Evolutionary conservation across 2,329 filamentous ascomycete species (phyloP).

Genomic region (Ceratocystis papillata): DNA sequence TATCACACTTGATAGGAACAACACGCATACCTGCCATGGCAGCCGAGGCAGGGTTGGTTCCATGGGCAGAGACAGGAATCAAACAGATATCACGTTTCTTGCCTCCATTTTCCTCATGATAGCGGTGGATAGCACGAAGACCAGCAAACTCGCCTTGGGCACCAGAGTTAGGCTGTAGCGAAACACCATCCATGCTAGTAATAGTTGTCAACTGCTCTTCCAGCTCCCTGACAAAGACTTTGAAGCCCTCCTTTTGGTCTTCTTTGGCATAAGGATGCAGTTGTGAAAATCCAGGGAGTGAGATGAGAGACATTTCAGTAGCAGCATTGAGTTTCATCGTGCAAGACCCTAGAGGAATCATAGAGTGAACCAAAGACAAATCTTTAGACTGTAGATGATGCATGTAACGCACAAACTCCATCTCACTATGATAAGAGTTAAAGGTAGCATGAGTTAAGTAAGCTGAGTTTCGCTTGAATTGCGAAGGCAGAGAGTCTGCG

Average conservation of each 20-base stretch:
- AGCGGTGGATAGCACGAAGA: conserved; percentile 77
- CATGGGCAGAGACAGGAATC: conserved; percentile 89
- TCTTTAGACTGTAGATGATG: conserved; percentile 89
- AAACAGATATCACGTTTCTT: conserved; percentile 81
- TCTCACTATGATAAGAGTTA: conserved; percentile 91
- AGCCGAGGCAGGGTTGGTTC: conserved; percentile 89
- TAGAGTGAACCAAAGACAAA: conserved; percentile 84
- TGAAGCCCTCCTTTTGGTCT: conserved; percentile 56
- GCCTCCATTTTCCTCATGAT: conserved; percentile 55
- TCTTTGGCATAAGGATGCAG: conserved; percentile 70
- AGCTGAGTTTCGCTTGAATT: conserved; percentile 57
- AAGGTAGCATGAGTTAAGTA: conserved; percentile 88
- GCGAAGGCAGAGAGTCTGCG: conserved; percentile 39
- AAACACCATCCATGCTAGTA: conserved; percentile 82
- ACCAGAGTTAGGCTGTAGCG: conserved; percentile 88
- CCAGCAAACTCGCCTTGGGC: conserved; percentile 93
- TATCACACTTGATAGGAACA: conserved; percentile 82
- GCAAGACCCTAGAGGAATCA: conserved; percentile 94
- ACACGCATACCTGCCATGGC: conserved; percentile 95
- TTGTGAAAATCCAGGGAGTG: conserved; percentile 62
- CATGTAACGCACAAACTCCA: conserved; percentile 87
- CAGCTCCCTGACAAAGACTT: conserved; percentile 58
- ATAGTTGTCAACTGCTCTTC: conserved; percentile 66
- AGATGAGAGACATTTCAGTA: conserved; percentile 82
- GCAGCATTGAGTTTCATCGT: conserved; percentile 98